Evolutionary conservation across 1,139 yeast genomes (phyloP).

Genomic region (Waltiozyma sp.): DNA sequence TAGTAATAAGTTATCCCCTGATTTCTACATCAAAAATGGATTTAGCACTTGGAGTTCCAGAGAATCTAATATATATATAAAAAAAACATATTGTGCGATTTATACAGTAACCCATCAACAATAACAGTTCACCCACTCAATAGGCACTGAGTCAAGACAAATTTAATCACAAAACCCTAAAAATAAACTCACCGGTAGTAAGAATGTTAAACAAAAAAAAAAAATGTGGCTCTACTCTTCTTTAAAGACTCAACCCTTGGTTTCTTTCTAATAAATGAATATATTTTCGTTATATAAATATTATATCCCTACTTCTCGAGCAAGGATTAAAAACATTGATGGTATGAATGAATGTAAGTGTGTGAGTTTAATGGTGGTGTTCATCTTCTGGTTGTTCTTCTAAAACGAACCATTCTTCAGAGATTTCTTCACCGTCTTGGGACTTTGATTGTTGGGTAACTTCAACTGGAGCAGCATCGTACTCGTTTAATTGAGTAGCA

Average conservation of each 20-base stretch:
- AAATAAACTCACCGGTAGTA: not conserved
- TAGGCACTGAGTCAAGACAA: not conserved
- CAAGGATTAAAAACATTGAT: not conserved
- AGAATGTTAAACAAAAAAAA: not conserved
- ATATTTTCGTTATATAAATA: not conserved
- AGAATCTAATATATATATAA: no score
- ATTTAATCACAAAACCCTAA: not conserved
- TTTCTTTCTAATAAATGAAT: not conserved
- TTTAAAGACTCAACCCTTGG: not conserved
- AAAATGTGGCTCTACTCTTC: not conserved
- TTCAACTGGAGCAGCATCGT: constrained; percentile 70
- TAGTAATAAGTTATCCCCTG: no score
- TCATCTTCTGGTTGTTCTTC: constrained; percentile 65
- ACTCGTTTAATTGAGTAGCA: constrained; percentile 62
- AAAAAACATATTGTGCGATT: no score
- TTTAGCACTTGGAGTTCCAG: no score
- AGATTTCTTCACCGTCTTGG: constrained; percentile 32
- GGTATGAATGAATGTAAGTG: constrained; percentile 1
- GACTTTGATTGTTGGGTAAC: constrained; percentile 35
- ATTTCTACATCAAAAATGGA: no score
- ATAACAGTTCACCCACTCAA: not conserved
- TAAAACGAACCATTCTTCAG: constrained; percentile 78
- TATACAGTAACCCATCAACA: no score
- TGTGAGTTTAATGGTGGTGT: constrained; percentile 25
- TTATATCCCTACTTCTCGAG: not conserved